Evolutionary conservation across 2,329 filamentous ascomycete species (phyloP).

Genomic region (Fusarium sororula): DNA sequence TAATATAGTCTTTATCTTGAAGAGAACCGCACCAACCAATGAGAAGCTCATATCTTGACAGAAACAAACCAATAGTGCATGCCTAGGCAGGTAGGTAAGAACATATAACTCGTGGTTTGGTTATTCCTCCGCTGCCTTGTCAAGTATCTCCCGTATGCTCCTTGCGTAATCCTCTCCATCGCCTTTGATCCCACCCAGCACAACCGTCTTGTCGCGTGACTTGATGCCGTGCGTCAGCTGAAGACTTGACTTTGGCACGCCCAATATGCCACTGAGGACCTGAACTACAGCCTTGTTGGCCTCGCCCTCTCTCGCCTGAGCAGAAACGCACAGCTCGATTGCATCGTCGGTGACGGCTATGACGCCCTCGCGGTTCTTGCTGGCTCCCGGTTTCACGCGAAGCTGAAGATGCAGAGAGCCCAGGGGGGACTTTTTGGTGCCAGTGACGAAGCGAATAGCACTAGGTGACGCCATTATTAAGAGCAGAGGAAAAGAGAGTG

Average conservation of each 20-base stretch:
- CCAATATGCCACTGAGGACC: constrained; percentile 68
- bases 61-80: background rate
- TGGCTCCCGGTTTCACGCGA: constrained; percentile 73
- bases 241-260: constrained; percentile 70
- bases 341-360: constrained; percentile 62
- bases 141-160: constrained; percentile 42
- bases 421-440: constrained; percentile 55
- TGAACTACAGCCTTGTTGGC: constrained; percentile 73
- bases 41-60: background rate
- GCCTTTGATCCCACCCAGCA: constrained; percentile 49
- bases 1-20: background rate
- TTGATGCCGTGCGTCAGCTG: constrained; percentile 70
- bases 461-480: constrained; percentile 44
- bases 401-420: constrained; percentile 68
- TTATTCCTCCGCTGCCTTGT: constrained; percentile 38
- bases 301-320: constrained; percentile 72
- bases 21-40: constrained; percentile 1
- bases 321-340: constrained; percentile 73
- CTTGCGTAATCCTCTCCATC: constrained; percentile 44
- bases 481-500: background rate
- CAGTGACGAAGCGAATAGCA: constrained; percentile 58
- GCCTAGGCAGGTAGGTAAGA: background rate
- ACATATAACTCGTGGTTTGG: background rate
- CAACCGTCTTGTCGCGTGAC: constrained; percentile 70
- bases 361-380: constrained; percentile 69